A percentile compares a stretch with the other conserved stretches of the same genome.
Evolutionary conservation across 257 asterid species (phyloP).

Genomic region (Henckelia pumila): DNA sequence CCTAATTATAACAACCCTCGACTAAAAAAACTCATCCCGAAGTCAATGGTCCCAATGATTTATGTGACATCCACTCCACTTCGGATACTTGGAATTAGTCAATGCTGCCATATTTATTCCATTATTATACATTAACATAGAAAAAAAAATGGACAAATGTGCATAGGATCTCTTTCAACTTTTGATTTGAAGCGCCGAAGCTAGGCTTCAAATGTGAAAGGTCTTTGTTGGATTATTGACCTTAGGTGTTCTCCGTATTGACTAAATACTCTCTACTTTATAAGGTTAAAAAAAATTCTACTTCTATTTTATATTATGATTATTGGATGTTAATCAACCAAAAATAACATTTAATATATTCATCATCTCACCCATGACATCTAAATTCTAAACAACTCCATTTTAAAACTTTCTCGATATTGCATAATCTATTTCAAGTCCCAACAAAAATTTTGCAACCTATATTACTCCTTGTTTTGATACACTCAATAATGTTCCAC

Average conservation of each 20-base stretch:
- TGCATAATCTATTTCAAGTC: neutral
- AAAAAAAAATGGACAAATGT: too few relatives aligned
- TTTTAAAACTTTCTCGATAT: too few relatives aligned
- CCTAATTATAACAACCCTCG: too few relatives aligned
- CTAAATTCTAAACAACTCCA: neutral
- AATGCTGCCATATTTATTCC: neutral
- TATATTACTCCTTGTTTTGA: too few relatives aligned
- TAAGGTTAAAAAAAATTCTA: too few relatives aligned
- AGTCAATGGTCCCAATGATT: neutral
- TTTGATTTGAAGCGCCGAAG: neutral
- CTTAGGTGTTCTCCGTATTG: neutral
- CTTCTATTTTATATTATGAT: neutral
- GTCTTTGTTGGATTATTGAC: neutral
- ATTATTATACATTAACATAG: too few relatives aligned
- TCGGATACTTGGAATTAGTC: neutral
- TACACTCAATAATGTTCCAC: neutral
- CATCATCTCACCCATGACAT: neutral
- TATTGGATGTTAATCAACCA: neutral
- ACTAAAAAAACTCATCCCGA: neutral
- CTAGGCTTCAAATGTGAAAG: neutral
- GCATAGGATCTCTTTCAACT: neutral
- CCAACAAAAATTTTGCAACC: neutral
- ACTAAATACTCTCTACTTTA: neutral
- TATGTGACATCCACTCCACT: slow-evolving; percentile 1
- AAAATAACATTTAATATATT: too few relatives aligned